Percentiles rank a stretch among this genome's conserved stretches.
Evolutionary conservation across 73 alveolate genomes (phyloP).

Genomic region (Urostyla sp.): DNA sequence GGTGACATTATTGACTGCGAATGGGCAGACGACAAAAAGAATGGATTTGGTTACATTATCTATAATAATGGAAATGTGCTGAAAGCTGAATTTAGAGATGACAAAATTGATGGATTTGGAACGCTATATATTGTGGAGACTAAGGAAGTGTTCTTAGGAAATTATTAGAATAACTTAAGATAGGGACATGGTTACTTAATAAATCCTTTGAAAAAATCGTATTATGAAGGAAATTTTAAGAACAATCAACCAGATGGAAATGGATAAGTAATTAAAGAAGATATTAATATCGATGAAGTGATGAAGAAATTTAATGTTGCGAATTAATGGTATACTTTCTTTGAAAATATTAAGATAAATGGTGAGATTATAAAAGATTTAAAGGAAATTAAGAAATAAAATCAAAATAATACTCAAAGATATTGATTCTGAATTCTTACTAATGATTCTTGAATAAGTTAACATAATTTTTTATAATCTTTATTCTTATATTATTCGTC

Average conservation of each 20-base stretch:
- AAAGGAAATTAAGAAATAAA: background rate
- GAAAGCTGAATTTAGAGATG: constrained; percentile 49
- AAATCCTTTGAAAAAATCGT: background rate
- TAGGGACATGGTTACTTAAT: constrained; percentile 16
- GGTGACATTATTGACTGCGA: constrained; percentile 40
- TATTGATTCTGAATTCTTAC: background rate
- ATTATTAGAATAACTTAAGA: background rate
- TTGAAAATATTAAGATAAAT: background rate
- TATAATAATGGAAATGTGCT: constrained; percentile 38
- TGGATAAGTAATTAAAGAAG: constrained; percentile 39
- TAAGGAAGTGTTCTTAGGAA: background rate
- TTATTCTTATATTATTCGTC: background rate
- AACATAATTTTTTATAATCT: background rate
- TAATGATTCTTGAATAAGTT: background rate
- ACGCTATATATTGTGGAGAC: constrained; percentile 6
- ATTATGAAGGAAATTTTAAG: constrained; percentile 46
- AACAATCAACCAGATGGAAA: constrained; percentile 36
- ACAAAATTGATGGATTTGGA: constrained; percentile 45
- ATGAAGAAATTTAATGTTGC: background rate
- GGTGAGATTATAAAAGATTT: background rate
- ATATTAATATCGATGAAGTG: background rate
- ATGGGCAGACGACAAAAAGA: constrained; percentile 50
- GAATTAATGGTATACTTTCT: constrained; percentile 15
- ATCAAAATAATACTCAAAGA: background rate
- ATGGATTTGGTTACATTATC: constrained; percentile 16